Conservation (phyloP, 129 eudicot genomes). For the Gnaphalium uliginosum region DNA sequence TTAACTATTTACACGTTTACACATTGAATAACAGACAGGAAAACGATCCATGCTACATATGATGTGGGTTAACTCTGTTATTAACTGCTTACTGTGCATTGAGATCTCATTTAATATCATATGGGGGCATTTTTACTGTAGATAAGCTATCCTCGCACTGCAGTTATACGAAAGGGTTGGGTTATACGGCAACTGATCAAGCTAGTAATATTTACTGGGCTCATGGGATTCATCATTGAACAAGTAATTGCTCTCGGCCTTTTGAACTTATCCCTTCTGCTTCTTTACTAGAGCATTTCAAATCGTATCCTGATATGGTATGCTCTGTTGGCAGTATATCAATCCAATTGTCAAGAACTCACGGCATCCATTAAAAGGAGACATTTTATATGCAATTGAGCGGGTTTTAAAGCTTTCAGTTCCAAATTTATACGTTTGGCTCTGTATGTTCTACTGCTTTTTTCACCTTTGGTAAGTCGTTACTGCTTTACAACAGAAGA, state of each 20-base stretch:
- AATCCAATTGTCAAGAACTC: conserved; percentile 93
- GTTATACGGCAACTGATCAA: conserved; percentile 84
- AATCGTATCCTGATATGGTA: conserved; percentile 15
- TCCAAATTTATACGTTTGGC: conserved; percentile 95
- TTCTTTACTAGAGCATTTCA: neutral
- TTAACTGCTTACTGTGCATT: conserved; percentile 9
- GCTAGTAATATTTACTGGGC: conserved; percentile 85
- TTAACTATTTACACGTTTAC: neutral
- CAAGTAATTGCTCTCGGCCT: conserved; percentile 49
- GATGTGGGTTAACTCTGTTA: neutral
- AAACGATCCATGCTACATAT: neutral
- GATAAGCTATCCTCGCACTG: conserved; percentile 89
- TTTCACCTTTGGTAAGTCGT: conserved; percentile 88
- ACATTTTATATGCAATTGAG: conserved; percentile 85
- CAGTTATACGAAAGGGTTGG: conserved; percentile 87
- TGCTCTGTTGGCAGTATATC: conserved; percentile 60
- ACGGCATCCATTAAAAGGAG: conserved; percentile 91
- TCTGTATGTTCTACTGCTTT: conserved; percentile 91
- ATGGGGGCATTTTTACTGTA: conserved; percentile 37
- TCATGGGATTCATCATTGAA: conserved; percentile 92
- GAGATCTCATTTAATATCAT: conserved; percentile 3
- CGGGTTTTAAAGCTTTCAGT: conserved; percentile 97
- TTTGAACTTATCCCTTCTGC: neutral
- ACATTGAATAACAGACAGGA: neutral
- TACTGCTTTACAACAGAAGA: neutral